Conservation (phyloP, 768 basidiomycete genomes). For the Gloeophyllum trabeum region DNA sequence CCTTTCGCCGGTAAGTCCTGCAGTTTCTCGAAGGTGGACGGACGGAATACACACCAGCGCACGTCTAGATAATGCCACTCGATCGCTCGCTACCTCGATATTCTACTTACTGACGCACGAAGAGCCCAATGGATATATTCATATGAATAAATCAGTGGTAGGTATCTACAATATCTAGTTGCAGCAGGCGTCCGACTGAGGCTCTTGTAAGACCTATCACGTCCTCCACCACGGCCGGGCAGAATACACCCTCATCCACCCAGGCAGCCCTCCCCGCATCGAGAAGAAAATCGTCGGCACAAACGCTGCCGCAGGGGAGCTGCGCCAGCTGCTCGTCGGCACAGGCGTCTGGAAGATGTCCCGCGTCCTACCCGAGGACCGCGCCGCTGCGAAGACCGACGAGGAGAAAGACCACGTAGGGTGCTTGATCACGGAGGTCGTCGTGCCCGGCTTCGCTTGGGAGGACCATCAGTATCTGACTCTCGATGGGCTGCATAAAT, state of each 20-base stretch:
- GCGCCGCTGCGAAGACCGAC: constrained; percentile 19
- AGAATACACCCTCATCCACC: constrained; percentile 34
- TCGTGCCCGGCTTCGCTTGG: constrained; percentile 46
- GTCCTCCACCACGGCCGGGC: constrained; percentile 38
- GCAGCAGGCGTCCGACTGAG: not conserved
- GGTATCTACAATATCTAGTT: constrained; percentile 5
- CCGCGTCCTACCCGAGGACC: constrained; percentile 32
- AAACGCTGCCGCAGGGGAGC: constrained; percentile 29
- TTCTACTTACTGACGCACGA: constrained; percentile 36
- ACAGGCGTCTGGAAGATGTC: constrained; percentile 45
- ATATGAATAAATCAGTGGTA: constrained; percentile 38
- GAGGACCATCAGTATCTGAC: constrained; percentile 37
- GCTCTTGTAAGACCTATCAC: constrained; percentile 33
- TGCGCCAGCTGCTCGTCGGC: constrained; percentile 37
- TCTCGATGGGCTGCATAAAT: constrained; percentile 17
- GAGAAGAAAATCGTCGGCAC: constrained; percentile 32
- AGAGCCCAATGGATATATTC: constrained; percentile 26
- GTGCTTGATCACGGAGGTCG: constrained; percentile 48
- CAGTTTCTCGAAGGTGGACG: too few species aligned
- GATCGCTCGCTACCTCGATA: constrained; percentile 31
- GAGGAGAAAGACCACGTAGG: constrained; percentile 25
- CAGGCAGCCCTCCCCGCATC: constrained; percentile 18
- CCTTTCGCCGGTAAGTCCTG: constrained; percentile 21
- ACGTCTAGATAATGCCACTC: constrained; percentile 17
- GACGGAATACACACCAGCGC: too few species aligned